Evolutionary conservation across 1,139 yeast genomes (phyloP), one percentile per base, ranked within the genome.

Genomic region (Dujonia santamariae): DNA sequence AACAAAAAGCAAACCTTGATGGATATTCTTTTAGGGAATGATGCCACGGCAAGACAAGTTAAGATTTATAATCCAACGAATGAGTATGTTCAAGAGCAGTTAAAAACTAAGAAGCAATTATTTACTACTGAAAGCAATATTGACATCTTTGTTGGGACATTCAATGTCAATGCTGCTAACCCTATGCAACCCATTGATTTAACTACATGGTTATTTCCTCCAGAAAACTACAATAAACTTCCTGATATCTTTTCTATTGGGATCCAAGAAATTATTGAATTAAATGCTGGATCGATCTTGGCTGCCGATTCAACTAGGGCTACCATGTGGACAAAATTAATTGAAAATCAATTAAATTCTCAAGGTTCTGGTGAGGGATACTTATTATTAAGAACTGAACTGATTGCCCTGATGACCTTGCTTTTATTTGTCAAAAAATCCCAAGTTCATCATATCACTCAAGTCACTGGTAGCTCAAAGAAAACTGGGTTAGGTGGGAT

Each of bases 401-500:
- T 71, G 4, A 63, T 69, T 39, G 61, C 73, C 1, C 67, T 73
- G 2, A 66, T 69, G 72, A 51, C 70, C 3, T 49, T 68, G 13
- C 61, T 66, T 31, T 49, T 65, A 27, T 65, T 58, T 47, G 61
- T 56, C 16, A 55, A 57, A 34, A 54, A 52, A 30, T 65, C 78
- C 1, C 79, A 82, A 44, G 70, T 84, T 13, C 63, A 69, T 15
- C 65, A 76, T 42, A 80, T 94, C 20, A 82, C 80, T 26, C 80
- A 81, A 45, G 81, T 87, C 13, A 85, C 85, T 39, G 94, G 95
- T 0, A 76, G 87, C 15, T 76, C 82, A 19, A 85, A 85, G 48
- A 87, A 87, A 56, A 86, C 96, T 0, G 96, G 96, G 0, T 68
- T 87, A 43, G 95, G 96, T 13, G 96, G 96, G 13, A 86, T 87